Evolutionary conservation across 495 filamentous ascomycete species (phyloP), one percentile per base, ranked within the genome.

Genomic region (Xylaria nigripes): DNA sequence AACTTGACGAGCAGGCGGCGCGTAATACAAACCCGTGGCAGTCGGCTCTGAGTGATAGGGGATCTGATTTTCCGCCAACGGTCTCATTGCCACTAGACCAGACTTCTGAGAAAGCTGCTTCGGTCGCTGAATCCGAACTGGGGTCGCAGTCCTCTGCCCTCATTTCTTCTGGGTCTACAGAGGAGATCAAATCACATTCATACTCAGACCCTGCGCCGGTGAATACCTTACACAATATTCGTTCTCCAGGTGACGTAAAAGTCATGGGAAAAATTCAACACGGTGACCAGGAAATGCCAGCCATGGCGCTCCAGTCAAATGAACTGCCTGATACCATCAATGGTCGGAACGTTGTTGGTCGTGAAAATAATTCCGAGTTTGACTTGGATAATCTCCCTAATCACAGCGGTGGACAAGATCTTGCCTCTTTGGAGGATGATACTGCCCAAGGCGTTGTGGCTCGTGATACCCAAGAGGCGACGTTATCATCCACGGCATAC

Each of bases 21-120:
- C 45, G 55, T 5, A 76, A 56, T 46, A 74, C 68, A 50, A 81
- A 81, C 52, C 76, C 77, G 2, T 79, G 76, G 77, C 71, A 78
- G 48, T 75, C 77, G 4, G 61, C 70, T 2, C 46, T 68, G 19
- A 58, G 64, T 13, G 66, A 68, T 1, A 44, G 25, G 22, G 23
- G 13, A 55, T 55, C 19, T 49, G 55, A 6, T 12, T 50, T 4
- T 56, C 54, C 27, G 53, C 55, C 38, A 49, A 30, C 34, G 49
- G 56, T 10, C 62, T 61, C 57, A 12, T 54, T 63, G 15, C 24
- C 60, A 6, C 44, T 57, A 3, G 66, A 69, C 24, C 65, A 68
- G n/a, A 63, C 70, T 16, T 25, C 57, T 48, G 61, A 59, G 19
- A 58, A 43, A 38, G 66, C 63, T 46, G 59, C 69, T 13, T 77